Conservation (phyloP, 768 basidiomycete genomes). For the Daedalea quercina region DNA sequence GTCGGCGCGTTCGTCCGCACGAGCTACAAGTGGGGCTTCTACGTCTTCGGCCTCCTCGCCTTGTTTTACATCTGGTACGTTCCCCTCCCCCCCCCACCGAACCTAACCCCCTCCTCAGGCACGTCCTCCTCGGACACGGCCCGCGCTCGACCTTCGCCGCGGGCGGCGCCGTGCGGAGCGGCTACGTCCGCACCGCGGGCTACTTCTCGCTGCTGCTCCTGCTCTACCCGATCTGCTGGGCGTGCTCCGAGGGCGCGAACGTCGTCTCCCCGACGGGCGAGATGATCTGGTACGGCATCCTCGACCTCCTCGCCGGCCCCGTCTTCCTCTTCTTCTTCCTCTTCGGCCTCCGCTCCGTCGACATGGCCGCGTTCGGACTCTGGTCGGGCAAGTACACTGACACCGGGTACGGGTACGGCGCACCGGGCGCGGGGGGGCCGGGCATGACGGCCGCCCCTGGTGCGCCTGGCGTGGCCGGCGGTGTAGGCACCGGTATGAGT, state of each 20-base stretch:
- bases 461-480: not conserved
- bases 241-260: constrained; percentile 45
- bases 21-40: constrained; percentile 48
- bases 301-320: constrained; percentile 32
- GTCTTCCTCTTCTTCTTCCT: constrained; percentile 30
- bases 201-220: constrained; percentile 50
- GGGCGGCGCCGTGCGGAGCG: constrained; percentile 15
- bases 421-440: not conserved
- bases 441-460: not conserved
- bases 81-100: not conserved
- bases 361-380: constrained; percentile 20
- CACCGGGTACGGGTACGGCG: not conserved
- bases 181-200: constrained; percentile 28
- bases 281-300: constrained; percentile 50
- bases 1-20: constrained; percentile 41
- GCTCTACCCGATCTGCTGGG: constrained; percentile 53
- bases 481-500: not conserved
- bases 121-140: constrained; percentile 22
- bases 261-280: constrained; percentile 43
- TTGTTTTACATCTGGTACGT: constrained; percentile 33
- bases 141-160: constrained; percentile 22
- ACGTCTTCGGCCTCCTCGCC: constrained; percentile 37
- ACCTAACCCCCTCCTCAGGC: constrained; percentile 17
- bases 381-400: constrained; percentile 24
- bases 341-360: constrained; percentile 17